A percentile compares a stretch with the other conserved stretches of the same genome.
Conservation (phyloP, 2,329 filamentous ascomycete species). For the Aotearoamyces nothofagi region DNA sequence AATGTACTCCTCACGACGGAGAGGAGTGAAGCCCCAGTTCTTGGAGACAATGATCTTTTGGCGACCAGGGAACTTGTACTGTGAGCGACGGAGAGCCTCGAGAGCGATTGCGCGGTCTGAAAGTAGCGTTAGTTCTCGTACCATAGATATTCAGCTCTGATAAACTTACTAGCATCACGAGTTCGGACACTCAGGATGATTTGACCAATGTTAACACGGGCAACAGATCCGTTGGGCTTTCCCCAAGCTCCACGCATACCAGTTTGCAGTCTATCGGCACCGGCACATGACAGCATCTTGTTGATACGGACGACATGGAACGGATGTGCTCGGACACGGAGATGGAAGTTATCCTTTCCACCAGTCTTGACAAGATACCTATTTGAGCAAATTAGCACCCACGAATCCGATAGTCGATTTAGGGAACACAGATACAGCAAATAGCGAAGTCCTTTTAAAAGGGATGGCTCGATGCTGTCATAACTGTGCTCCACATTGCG, state of each 20-base stretch:
- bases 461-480: too few species aligned
- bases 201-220: constrained; percentile 99
- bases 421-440: too few species aligned
- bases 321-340: constrained; percentile 79
- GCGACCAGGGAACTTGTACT: constrained; percentile 99
- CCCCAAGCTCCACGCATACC: constrained; percentile 99
- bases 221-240: constrained; percentile 97
- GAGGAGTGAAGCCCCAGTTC: constrained; percentile 99
- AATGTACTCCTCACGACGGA: constrained; percentile 94
- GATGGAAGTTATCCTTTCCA: constrained; percentile 62
- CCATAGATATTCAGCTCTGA: too few species aligned
- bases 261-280: constrained; percentile 99
- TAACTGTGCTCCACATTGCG: too few species aligned
- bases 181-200: constrained; percentile 96
- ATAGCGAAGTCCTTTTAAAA: too few species aligned
- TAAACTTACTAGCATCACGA: constrained; percentile 51
- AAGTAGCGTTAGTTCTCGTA: constrained; percentile 15
- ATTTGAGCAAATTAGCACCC: too few species aligned
- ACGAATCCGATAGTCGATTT: too few species aligned
- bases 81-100: constrained; percentile 95
- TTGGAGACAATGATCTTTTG: constrained; percentile 99
- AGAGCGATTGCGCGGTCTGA: constrained; percentile 87
- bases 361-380: constrained; percentile 51
- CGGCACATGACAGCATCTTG: constrained; percentile 99
- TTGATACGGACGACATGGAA: constrained; percentile 99